These are phyloP conservation scores for Candida schatavii DNA, from an alignment of 805 yeast genomes.

Conservation along the genomic window DNA sequence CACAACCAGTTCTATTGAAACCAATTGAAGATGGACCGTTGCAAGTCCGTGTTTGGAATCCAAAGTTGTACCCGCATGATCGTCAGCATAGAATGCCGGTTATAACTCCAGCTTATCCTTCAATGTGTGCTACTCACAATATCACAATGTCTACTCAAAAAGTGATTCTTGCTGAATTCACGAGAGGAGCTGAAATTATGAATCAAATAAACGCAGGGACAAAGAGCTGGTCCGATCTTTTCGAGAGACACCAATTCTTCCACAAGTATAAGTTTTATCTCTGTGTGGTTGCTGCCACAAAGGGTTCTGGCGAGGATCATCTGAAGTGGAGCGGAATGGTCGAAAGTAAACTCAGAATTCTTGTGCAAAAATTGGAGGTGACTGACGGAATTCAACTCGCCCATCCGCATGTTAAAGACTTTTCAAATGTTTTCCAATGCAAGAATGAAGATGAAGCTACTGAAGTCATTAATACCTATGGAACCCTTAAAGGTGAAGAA, in stretches of 20 bases:
- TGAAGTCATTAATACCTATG: slow-evolving; percentile 59
- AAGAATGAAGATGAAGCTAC: slow-evolving; percentile 53
- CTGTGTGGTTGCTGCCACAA: slow-evolving; percentile 75
- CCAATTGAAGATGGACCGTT: slow-evolving; percentile 96
- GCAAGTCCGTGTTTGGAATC: slow-evolving; percentile 97
- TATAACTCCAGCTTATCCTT: slow-evolving; percentile 96
- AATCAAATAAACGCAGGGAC: slow-evolving; percentile 63
- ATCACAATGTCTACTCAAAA: slow-evolving; percentile 85
- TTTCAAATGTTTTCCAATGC: slow-evolving; percentile 49
- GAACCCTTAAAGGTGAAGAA: slow-evolving; percentile 53
- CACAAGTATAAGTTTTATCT: slow-evolving; percentile 81
- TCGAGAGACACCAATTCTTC: slow-evolving; percentile 80
- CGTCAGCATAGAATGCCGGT: slow-evolving; percentile 94
- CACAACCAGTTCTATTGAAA: slow-evolving; percentile 91
- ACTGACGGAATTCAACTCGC: slow-evolving; percentile 75
- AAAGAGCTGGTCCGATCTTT: slow-evolving; percentile 70
- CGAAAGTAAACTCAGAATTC: slow-evolving; percentile 77
- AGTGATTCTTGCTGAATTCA: slow-evolving; percentile 74
- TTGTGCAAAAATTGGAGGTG: slow-evolving; percentile 81
- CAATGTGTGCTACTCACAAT: slow-evolving; percentile 99
- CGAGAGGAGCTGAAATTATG: slow-evolving; percentile 71
- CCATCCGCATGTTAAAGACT: slow-evolving; percentile 84
- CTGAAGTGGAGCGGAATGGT: slow-evolving; percentile 90
- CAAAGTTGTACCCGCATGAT: slow-evolving; percentile 84
- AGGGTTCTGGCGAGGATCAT: slow-evolving; percentile 75